These are phyloP conservation scores for Trichoderma parareesei DNA, from an alignment of 495 filamentous ascomycete genomes.

Conservation along the genomic window DNA sequence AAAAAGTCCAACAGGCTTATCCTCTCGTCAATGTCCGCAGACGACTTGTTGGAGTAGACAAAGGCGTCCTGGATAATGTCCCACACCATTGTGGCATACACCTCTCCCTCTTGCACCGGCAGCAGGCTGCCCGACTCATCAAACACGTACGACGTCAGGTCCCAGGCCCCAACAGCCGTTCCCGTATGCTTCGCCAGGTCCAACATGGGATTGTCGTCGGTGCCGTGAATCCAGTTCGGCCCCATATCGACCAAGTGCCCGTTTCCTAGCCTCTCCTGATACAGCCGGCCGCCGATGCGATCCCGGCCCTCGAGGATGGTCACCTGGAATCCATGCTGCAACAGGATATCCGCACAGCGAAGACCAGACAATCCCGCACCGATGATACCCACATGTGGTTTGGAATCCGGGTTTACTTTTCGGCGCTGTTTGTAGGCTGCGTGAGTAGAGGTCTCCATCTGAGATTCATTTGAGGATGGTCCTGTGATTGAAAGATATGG, in stretches of 20 bases:
- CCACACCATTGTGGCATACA: slow-evolving; percentile 63
- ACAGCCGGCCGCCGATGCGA: slow-evolving; percentile 74
- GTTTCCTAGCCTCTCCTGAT: slow-evolving; percentile 38
- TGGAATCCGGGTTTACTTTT: slow-evolving; percentile 23
- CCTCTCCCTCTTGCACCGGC: slow-evolving; percentile 39
- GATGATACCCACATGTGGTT: slow-evolving; percentile 58
- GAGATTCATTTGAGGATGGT: background rate
- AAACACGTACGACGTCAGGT: slow-evolving; percentile 49
- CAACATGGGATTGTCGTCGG: slow-evolving; percentile 74
- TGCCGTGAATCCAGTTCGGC: slow-evolving; percentile 94
- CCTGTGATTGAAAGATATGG: background rate
- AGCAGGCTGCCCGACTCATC: slow-evolving; percentile 56
- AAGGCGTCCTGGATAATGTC: slow-evolving; percentile 71
- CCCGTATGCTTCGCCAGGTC: slow-evolving; percentile 63
- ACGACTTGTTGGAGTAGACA: slow-evolving; percentile 62
- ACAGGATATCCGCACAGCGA: slow-evolving; percentile 73
- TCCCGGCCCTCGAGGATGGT: slow-evolving; percentile 81
- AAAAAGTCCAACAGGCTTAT: slow-evolving; percentile 76
- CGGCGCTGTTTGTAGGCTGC: slow-evolving; percentile 27
- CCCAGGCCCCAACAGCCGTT: slow-evolving; percentile 51
- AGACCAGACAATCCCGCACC: slow-evolving; percentile 87
- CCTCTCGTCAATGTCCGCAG: slow-evolving; percentile 52
- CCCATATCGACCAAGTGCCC: slow-evolving; percentile 56
- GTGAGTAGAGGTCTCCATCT: slow-evolving; percentile 14
- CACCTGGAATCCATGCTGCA: slow-evolving; percentile 69